These are phyloP conservation scores for Barnettozyma populi DNA, from an alignment of 805 yeast species.

Conservation along the genomic window DNA sequence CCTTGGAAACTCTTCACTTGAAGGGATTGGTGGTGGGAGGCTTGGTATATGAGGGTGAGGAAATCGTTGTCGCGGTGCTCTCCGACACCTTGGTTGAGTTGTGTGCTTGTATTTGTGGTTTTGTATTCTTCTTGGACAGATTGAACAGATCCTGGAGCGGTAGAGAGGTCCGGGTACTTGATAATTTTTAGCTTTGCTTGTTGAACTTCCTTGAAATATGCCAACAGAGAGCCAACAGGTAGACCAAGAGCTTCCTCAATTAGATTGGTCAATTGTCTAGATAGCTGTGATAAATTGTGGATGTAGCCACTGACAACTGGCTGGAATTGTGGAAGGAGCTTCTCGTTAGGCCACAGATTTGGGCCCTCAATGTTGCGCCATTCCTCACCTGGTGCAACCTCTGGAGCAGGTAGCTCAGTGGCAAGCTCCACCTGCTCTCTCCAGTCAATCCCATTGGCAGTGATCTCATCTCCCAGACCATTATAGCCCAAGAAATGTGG, in stretches of 20 bases:
- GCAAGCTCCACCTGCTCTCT: constrained; percentile 45
- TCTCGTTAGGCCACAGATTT: constrained; percentile 38
- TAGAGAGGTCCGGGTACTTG: constrained; percentile 30
- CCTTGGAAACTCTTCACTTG: constrained; percentile 45
- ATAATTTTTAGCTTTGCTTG: constrained; percentile 36
- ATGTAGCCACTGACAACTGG: constrained; percentile 31
- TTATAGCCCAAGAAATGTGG: constrained; percentile 44
- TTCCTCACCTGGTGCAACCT: constrained; percentile 27
- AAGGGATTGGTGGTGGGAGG: constrained; percentile 38
- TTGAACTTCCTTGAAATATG: constrained; percentile 42
- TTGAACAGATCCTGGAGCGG: constrained; percentile 9
- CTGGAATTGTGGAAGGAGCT: constrained; percentile 32
- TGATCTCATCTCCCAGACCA: constrained; percentile 41
- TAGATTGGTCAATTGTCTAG: constrained; percentile 37
- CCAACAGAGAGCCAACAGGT: constrained; percentile 37
- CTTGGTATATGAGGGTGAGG: constrained; percentile 56
- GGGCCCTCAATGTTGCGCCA: constrained; percentile 44
- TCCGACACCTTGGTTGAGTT: constrained; percentile 32
- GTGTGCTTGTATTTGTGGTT: constrained; percentile 36
- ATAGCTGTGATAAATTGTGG: constrained; percentile 38
- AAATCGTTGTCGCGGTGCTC: constrained; percentile 64
- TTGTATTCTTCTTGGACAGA: constrained; percentile 40
- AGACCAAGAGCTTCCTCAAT: constrained; percentile 55
- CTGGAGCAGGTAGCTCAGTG: constrained; percentile 41
- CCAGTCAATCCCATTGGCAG: constrained; percentile 42